Evolutionary conservation across 495 filamentous ascomycete species (phyloP).

Genomic region (Lophiostoma macrostomum): DNA sequence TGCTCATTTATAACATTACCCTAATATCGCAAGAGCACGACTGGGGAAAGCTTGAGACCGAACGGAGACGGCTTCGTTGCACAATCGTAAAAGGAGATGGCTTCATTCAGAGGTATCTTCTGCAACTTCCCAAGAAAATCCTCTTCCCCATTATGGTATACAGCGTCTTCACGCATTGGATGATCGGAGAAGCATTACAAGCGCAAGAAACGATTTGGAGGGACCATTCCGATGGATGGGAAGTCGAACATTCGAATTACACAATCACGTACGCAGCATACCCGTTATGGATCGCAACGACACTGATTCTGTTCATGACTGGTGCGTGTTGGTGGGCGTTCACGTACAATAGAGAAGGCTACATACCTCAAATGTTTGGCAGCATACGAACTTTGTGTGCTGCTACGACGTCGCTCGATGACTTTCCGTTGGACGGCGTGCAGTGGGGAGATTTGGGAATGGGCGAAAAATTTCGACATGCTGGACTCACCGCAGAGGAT

Average conservation of each 20-base stretch:
- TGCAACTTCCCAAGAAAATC: conserved; percentile 25
- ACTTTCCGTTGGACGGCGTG: conserved; percentile 19
- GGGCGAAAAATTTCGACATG: conserved; percentile 23
- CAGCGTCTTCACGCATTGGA: conserved; percentile 30
- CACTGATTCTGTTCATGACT: conserved; percentile 28
- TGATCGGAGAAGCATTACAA: conserved; percentile 28
- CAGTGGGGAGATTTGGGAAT: conserved; percentile 30
- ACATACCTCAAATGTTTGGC: conserved; percentile 31
- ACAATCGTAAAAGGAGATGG: conserved; percentile 27
- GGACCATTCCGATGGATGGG: conserved; percentile 1
- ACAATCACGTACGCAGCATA: conserved; percentile 30
- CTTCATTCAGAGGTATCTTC: conserved; percentile 27
- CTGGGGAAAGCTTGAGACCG: conserved; percentile 21
- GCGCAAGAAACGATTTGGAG: conserved; percentile 26
- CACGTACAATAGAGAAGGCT: conserved; percentile 30
- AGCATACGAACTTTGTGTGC: conserved; percentile 22
- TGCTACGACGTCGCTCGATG: conserved; percentile 22
- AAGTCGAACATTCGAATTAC: conserved; percentile 28
- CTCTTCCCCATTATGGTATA: conserved; percentile 26
- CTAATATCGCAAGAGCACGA: conserved; percentile 15
- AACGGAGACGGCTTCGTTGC: conserved; percentile 17
- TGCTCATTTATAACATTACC: conserved; percentile 24
- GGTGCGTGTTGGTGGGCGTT: conserved; percentile 28
- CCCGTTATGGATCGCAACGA: conserved; percentile 24
- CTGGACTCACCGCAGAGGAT: conserved; percentile 24